A percentile compares a stretch with the other conserved stretches of the same genome.
Conservation (phyloP, 352 stramenopile genomes). For the Phytophthora pistaciae region DNA sequence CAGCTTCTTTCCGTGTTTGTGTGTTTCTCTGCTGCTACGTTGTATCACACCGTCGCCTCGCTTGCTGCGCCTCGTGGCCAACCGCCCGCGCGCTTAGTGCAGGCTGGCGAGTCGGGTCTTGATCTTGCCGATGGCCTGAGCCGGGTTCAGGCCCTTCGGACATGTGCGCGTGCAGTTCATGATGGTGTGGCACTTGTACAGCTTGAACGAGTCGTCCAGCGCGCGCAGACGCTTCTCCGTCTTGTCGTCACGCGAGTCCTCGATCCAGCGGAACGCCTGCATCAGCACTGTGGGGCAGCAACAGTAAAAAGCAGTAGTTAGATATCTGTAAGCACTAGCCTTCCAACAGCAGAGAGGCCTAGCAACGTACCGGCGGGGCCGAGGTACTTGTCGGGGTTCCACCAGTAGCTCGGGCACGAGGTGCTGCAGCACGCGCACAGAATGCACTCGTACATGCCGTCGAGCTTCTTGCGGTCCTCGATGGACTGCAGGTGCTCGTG, state of each 20-base stretch:
- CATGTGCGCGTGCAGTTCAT: slow-evolving; percentile 99
- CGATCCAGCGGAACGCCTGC: slow-evolving; percentile 99
- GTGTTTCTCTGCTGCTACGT: slow-evolving; percentile 29
- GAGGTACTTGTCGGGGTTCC: slow-evolving; percentile 97
- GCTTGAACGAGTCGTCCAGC: slow-evolving; percentile 99
- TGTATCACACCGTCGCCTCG: slow-evolving; percentile 21
- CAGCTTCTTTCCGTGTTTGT: slow-evolving; percentile 32
- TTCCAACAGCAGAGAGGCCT: background rate
- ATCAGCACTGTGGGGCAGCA: slow-evolving; percentile 76
- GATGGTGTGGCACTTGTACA: slow-evolving; percentile 99
- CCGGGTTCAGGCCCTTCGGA: slow-evolving; percentile 99
- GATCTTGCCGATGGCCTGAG: slow-evolving; percentile 98
- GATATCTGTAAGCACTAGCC: background rate
- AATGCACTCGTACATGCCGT: slow-evolving; percentile 99
- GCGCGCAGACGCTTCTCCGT: slow-evolving; percentile 96
- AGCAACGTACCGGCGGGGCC: slow-evolving; percentile 78
- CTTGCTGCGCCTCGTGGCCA: slow-evolving; percentile 1
- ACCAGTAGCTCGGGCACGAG: slow-evolving; percentile 99
- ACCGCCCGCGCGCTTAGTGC: slow-evolving; percentile 54
- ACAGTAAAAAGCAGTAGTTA: slow-evolving; percentile 10
- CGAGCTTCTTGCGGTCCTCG: slow-evolving; percentile 99
- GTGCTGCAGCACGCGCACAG: slow-evolving; percentile 99
- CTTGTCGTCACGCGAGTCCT: slow-evolving; percentile 98
- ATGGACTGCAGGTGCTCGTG: slow-evolving; percentile 91
- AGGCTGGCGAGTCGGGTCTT: slow-evolving; percentile 95